Percentiles rank a stretch among this genome's conserved stretches.
Evolutionary conservation across 257 asterid species (phyloP).

Genomic region (Solanum lycopersicoides): DNA sequence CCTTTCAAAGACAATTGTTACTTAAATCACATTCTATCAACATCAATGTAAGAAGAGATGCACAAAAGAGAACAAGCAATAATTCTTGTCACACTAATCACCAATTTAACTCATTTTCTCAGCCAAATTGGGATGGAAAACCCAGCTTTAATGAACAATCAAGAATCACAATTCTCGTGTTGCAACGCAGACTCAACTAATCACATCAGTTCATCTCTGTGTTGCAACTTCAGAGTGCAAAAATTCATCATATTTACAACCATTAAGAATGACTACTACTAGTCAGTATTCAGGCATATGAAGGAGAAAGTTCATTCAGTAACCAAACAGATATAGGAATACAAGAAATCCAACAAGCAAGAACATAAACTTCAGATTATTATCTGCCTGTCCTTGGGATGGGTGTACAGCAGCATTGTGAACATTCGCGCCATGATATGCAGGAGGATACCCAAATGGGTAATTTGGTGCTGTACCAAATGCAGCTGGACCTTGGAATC

Average conservation of each 20-base stretch:
- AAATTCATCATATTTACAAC: not conserved
- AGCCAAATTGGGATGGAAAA: not conserved
- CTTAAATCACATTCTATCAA: not conserved
- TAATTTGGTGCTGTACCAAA: constrained; percentile 8
- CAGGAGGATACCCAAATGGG: not conserved
- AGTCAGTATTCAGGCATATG: not conserved
- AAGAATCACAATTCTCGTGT: not conserved
- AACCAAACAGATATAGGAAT: not conserved
- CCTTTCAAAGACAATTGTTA: not conserved
- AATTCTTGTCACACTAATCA: not conserved
- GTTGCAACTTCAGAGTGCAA: not conserved
- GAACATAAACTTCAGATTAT: not conserved
- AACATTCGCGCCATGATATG: not conserved
- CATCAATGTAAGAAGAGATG: not conserved
- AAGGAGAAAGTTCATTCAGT: not conserved
- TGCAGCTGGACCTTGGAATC: constrained; percentile 60
- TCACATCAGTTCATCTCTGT: not conserved
- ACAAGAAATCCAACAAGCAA: constrained; percentile 1
- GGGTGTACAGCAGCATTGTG: constrained; percentile 31
- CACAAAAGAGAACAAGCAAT: not conserved
- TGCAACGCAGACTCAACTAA: not conserved
- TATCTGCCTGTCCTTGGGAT: not conserved
- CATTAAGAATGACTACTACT: not conserved
- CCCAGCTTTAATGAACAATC: not conserved
- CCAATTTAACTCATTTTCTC: not conserved